Evolutionary conservation across 1,284 basidiomycete genomes (phyloP).

Genomic region (Phlebopus sp.): DNA sequence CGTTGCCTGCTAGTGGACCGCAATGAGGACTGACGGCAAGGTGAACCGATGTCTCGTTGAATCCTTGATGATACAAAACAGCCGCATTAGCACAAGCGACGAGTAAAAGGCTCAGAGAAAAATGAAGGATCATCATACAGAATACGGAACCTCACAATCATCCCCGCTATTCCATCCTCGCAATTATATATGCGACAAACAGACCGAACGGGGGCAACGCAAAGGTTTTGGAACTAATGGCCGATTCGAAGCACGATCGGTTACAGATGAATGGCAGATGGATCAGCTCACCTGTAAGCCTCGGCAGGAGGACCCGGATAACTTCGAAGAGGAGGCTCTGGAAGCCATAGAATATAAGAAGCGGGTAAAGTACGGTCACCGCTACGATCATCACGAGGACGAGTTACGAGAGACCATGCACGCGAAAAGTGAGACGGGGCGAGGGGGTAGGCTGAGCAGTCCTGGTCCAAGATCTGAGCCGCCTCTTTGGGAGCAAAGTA

Average conservation of each 20-base stretch:
- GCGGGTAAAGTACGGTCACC: slow-evolving; percentile 17
- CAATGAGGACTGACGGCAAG: slow-evolving; percentile 44
- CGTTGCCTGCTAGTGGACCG: slow-evolving; percentile 34
- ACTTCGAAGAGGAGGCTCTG: slow-evolving; percentile 13
- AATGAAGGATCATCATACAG: neutral
- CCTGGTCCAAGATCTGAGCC: neutral
- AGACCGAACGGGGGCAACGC: neutral
- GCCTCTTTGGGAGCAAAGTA: neutral
- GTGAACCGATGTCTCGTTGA: slow-evolving; percentile 30
- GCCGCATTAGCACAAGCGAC: slow-evolving; percentile 12
- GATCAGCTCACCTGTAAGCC: slow-evolving; percentile 13
- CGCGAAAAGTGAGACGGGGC: neutral
- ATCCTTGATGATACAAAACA: slow-evolving; percentile 12
- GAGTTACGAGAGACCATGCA: neutral
- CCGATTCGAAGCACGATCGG: neutral
- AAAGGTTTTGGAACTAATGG: neutral
- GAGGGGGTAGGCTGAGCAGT: neutral
- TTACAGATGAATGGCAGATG: neutral
- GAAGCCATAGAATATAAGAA: slow-evolving; percentile 20
- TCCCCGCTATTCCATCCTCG: neutral
- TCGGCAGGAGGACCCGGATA: slow-evolving; percentile 1
- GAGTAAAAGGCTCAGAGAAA: slow-evolving; percentile 4
- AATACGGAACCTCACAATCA: neutral
- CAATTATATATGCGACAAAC: neutral
- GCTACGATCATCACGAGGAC: slow-evolving; percentile 21